These are phyloP conservation scores for Podosphaera fusca DNA, from an alignment of 2,329 filamentous ascomycete species.

Conservation along the genomic window DNA sequence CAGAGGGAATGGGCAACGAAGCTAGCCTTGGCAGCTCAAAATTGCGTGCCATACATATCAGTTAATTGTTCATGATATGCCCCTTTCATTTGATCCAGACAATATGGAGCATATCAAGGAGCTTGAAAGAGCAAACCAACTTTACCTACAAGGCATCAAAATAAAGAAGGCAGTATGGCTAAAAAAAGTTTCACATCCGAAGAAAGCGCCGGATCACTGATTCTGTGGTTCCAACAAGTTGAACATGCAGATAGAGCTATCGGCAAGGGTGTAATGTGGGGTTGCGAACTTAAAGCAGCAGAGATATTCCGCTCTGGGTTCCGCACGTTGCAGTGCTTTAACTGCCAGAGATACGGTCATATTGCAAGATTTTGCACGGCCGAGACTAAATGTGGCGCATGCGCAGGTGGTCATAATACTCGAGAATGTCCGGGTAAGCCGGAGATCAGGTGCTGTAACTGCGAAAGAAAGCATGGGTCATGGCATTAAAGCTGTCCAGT, in stretches of 20 bases:
- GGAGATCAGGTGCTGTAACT: neutral
- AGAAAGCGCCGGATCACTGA: neutral
- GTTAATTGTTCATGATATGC: neutral
- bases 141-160: neutral
- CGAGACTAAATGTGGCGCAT: neutral
- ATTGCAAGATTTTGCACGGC: neutral
- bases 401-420: neutral
- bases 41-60: neutral
- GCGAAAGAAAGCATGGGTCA: neutral
- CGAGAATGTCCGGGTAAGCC: neutral
- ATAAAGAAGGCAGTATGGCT: neutral
- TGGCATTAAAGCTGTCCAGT: neutral
- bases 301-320: neutral
- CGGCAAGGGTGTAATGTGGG: neutral
- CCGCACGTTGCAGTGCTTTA: neutral
- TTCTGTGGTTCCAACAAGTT: neutral
- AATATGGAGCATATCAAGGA: neutral
- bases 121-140: neutral
- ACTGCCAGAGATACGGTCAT: neutral
- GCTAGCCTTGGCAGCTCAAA: neutral
- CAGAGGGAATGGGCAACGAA: neutral
- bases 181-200: neutral
- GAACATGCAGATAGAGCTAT: neutral
- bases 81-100: neutral
- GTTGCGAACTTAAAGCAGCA: neutral